Conservation (phyloP, 2,329 filamentous ascomycete species). For the Cladophialophora psammophila region DNA sequence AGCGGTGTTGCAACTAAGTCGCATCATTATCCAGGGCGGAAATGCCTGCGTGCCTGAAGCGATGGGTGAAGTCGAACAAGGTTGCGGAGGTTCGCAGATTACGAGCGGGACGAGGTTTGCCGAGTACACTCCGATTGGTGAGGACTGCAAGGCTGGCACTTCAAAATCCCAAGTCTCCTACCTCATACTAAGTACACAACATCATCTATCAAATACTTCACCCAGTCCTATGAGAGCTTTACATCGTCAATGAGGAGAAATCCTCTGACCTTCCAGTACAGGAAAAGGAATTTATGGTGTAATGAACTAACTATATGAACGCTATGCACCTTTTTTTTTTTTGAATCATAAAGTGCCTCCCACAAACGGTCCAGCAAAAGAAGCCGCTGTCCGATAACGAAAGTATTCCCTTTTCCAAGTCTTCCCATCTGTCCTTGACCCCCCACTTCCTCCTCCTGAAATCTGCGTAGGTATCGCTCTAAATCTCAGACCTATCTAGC, state of each 20-base stretch:
- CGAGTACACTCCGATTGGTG: not conserved
- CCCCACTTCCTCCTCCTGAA: not conserved
- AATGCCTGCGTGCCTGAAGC: not conserved
- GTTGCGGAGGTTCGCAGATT: not conserved
- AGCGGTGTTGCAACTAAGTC: not conserved
- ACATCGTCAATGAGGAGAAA: not conserved
- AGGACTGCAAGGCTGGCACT: not conserved
- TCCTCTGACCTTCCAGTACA: not conserved
- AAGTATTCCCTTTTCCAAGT: not conserved
- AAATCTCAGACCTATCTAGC: not conserved
- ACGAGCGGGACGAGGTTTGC: not conserved
- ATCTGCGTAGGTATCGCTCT: not conserved
- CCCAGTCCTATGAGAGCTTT: not conserved
- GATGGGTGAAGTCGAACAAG: not conserved
- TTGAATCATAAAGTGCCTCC: not conserved
- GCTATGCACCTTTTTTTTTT: not conserved
- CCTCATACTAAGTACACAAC: not conserved
- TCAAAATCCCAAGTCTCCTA: not conserved
- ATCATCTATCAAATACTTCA: not conserved
- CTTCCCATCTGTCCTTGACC: not conserved
- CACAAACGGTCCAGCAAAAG: not conserved
- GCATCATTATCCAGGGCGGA: not conserved
- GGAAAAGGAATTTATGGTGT: not conserved
- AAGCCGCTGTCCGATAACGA: not conserved
- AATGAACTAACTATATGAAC: not conserved